Evolutionary conservation across 2,329 filamentous ascomycete species (phyloP).

Genomic region (Cercospora beticola): DNA sequence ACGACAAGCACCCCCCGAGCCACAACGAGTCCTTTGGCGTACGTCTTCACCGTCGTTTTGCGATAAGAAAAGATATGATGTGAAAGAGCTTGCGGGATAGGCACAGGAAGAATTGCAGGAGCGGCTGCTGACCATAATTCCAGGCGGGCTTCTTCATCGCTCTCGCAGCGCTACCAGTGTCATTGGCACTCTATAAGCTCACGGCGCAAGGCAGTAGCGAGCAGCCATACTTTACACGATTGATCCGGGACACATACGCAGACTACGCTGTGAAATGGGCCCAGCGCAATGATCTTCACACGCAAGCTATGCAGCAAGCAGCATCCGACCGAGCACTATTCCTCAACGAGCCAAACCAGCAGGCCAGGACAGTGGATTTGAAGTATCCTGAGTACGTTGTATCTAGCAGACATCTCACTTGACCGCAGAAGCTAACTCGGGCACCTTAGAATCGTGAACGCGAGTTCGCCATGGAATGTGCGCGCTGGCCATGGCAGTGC

Average conservation of each 20-base stretch:
- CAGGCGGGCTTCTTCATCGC: conserved; percentile 51
- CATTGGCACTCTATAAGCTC: conserved; percentile 47
- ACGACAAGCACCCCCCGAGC: conserved; percentile 36
- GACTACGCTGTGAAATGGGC: conserved; percentile 55
- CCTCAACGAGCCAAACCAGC: conserved; percentile 46
- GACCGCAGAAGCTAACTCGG: neutral
- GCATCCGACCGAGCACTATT: conserved; percentile 63
- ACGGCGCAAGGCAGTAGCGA: conserved; percentile 44
- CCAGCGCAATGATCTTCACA: conserved; percentile 60
- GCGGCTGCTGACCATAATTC: conserved; percentile 1
- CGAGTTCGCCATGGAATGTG: conserved; percentile 63
- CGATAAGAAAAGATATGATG: neutral
- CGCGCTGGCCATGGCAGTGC: conserved; percentile 58
- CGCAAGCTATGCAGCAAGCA: conserved; percentile 61
- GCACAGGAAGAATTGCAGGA: neutral
- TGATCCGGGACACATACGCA: conserved; percentile 60
- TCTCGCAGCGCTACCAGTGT: conserved; percentile 48
- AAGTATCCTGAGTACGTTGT: conserved; percentile 63
- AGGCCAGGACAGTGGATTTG: conserved; percentile 53
- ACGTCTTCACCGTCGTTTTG: conserved; percentile 35
- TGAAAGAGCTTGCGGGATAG: neutral
- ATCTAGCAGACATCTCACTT: neutral
- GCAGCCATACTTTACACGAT: conserved; percentile 46
- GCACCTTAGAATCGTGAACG: conserved; percentile 43
- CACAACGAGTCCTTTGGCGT: conserved; percentile 54